Conservation (phyloP, 2,329 filamentous ascomycete species). For the Sarocladium oryzae region DNA sequence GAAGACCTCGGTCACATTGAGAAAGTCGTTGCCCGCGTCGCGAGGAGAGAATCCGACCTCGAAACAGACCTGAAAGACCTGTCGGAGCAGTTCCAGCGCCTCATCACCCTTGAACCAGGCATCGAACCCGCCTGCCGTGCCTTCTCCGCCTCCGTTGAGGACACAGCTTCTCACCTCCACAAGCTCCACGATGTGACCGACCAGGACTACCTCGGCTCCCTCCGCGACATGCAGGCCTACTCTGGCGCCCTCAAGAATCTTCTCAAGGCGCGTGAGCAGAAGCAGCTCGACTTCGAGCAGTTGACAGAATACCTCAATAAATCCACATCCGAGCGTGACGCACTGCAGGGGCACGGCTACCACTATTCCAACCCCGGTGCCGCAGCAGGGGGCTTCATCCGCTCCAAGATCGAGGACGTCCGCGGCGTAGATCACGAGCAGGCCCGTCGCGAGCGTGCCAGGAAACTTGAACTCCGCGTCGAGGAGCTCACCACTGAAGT, state of each 20-base stretch:
- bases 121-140: conserved; percentile 76
- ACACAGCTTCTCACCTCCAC: conserved; percentile 71
- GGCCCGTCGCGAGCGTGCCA: conserved; percentile 74
- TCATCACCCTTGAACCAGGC: conserved; percentile 81
- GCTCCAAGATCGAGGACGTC: conserved; percentile 93
- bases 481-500: conserved; percentile 87
- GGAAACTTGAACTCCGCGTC: conserved; percentile 88
- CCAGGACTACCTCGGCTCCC: conserved; percentile 86
- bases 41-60: conserved; percentile 78
- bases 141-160: conserved; percentile 81
- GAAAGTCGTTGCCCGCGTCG: conserved; percentile 89
- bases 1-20: conserved; percentile 90
- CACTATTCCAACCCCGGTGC: conserved; percentile 56
- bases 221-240: conserved; percentile 95
- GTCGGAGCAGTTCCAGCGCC: conserved; percentile 89
- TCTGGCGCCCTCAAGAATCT: conserved; percentile 80
- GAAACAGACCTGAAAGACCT: conserved; percentile 85
- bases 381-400: conserved; percentile 65
- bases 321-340: conserved; percentile 78
- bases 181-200: conserved; percentile 86
- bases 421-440: conserved; percentile 95
- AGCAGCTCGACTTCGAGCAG: conserved; percentile 95
- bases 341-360: conserved; percentile 61
- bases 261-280: conserved; percentile 90
- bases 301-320: conserved; percentile 94